Conservation (phyloP, 768 basidiomycete genomes). For the Hydnomerulius pinastri region DNA sequence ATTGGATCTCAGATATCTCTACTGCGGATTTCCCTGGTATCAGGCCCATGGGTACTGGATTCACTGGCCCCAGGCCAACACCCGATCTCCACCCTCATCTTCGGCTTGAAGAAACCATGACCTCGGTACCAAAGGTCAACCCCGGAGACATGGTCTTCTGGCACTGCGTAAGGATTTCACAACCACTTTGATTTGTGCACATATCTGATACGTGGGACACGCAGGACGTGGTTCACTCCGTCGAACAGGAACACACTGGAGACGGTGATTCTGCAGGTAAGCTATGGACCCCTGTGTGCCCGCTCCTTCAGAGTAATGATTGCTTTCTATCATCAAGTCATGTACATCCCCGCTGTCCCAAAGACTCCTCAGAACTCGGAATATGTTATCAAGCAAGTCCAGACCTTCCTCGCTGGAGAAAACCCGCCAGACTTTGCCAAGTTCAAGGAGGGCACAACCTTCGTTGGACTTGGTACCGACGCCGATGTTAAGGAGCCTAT, state of each 20-base stretch:
- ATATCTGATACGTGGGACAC: constrained; percentile 9
- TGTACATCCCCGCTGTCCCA: constrained; percentile 79
- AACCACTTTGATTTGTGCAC: background rate
- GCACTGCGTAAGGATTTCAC: constrained; percentile 52
- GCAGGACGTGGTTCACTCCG: constrained; percentile 48
- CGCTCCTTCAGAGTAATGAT: background rate
- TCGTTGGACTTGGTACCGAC: constrained; percentile 41
- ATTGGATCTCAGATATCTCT: constrained; percentile 41
- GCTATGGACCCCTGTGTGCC: background rate
- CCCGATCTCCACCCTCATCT: constrained; percentile 68
- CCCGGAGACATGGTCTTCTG: constrained; percentile 83
- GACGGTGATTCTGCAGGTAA: constrained; percentile 56
- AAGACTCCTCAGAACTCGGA: constrained; percentile 59
- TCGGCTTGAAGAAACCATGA: constrained; percentile 63
- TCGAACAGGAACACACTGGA: constrained; percentile 55
- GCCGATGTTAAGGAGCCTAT: constrained; percentile 39
- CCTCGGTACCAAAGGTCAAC: constrained; percentile 65
- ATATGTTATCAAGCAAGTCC: constrained; percentile 65
- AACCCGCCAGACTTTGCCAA: constrained; percentile 75
- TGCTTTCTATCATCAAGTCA: constrained; percentile 45
- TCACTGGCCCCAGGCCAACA: constrained; percentile 48
- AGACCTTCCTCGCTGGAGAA: constrained; percentile 56
- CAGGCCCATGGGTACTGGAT: constrained; percentile 22
- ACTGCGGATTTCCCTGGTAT: constrained; percentile 57
- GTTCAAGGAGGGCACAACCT: constrained; percentile 41